Conservation (phyloP, 306 rosid species). For the Trifolium pratense region DNA sequence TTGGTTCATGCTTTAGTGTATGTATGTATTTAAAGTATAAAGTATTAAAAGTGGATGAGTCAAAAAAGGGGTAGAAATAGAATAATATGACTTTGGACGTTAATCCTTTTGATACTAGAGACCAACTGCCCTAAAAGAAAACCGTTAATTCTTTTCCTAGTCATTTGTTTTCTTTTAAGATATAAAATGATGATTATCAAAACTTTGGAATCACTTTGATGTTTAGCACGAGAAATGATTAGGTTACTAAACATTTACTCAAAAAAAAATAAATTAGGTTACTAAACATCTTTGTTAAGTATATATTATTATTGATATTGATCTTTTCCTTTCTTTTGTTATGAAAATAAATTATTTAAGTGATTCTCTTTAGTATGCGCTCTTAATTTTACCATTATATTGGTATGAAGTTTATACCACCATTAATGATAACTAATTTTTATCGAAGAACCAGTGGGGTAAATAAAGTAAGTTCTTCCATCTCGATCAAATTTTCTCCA, state of each 20-base stretch:
- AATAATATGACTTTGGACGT: conserved; percentile 37
- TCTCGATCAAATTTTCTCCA: no score
- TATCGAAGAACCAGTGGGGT: no score
- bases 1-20: not conserved
- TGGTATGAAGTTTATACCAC: no score
- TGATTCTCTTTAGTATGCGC: no score
- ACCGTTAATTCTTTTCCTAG: conserved; percentile 55
- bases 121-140: conserved; percentile 70
- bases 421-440: no score
- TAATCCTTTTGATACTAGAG: conserved; percentile 43
- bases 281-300: conserved; percentile 13
- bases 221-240: conserved; percentile 31
- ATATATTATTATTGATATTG: no score
- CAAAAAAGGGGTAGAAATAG: conserved; percentile 44
- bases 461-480: no score
- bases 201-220: conserved; percentile 56
- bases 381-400: no score
- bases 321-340: not conserved
- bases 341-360: not conserved
- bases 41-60: conserved; percentile 48
- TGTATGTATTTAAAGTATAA: not conserved
- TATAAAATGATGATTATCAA: conserved; percentile 13
- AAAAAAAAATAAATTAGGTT: no score
- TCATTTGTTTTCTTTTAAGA: conserved; percentile 43
- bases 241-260: no score